These are phyloP conservation scores for Rosa rugosa DNA, from an alignment of 306 rosid genomes.

Conservation along the genomic window DNA sequence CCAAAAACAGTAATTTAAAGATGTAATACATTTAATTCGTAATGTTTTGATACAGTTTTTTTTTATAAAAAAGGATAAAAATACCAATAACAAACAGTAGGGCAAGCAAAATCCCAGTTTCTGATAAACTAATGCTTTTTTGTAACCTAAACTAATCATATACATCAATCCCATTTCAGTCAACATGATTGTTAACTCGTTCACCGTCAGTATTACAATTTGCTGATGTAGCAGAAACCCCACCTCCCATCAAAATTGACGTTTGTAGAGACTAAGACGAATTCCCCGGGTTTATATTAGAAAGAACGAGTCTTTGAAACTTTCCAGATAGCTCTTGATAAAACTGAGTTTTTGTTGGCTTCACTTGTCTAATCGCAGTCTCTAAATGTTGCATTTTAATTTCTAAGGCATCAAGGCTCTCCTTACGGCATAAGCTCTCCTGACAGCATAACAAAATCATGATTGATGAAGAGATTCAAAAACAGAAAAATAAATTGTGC, in stretches of 20 bases:
- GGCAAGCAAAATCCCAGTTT: background rate
- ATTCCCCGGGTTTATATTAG: conserved; percentile 23
- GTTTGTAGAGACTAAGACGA: background rate
- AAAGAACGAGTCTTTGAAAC: conserved; percentile 70
- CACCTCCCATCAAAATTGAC: background rate
- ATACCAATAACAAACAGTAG: background rate
- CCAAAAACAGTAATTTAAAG: background rate
- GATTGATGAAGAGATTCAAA: conserved; percentile 20
- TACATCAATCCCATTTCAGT: background rate
- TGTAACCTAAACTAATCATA: background rate
- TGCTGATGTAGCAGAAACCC: background rate
- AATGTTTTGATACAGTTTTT: background rate
- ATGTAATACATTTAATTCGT: background rate
- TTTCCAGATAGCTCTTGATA: conserved; percentile 60
- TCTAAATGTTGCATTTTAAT: conserved; percentile 73
- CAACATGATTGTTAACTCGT: background rate
- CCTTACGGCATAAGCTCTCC: conserved; percentile 64
- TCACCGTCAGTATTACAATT: background rate
- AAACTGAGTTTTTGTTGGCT: conserved; percentile 61
- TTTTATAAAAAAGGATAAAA: background rate
- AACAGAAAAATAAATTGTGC: conserved; percentile 11
- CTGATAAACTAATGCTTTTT: background rate
- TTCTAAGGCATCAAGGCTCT: conserved; percentile 59
- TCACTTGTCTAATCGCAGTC: conserved; percentile 56
- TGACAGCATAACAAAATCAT: conserved; percentile 29